Evolutionary conservation across 2,329 filamentous ascomycete genomes (phyloP), one percentile per base, ranked within the genome.

Genomic region (Annulohypoxylon truncatum): DNA sequence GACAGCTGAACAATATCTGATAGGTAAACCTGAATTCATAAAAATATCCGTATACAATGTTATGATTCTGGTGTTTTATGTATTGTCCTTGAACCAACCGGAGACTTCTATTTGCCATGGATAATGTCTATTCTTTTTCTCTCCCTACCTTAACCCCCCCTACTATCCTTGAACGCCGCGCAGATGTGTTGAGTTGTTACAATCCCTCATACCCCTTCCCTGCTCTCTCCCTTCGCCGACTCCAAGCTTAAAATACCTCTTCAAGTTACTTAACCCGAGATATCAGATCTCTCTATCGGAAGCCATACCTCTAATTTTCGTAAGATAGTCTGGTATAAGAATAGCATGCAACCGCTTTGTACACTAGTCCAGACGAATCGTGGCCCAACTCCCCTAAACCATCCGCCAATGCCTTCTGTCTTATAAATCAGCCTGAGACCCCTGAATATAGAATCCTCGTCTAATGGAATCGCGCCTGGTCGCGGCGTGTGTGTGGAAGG

Each of bases 311-410:
- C 91, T 71, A 98, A 85, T 79, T 90, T 88, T 74, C 91, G 90
- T 76, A 98, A 81, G 60, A 98, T 83, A 65, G 90, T 91, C 81
- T 98, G 95, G 79, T 98, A 98, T 78, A 97, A 83, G 73, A 98
- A 94, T 77, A 98, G 84, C 95, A 98, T 98, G 71, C 93, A 97
- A 42, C 94, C 92, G 75, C 92, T 97, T 82, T 99, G 96, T 62
- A 98, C 93, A 75, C 95, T 97, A 20, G 96, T 99, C 96, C 96
- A 99, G 12, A 98, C 93, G 61, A 91, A 91, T 57, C 96, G 88
- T 1, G 96, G 96, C 0, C 95, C 95, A 1, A 99, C 95, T 24
- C 96, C 96, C 62, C 96, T 89, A 80, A 99, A 99, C 90, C 93
- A 96, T 1, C 96, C 96, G 2, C 87, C 87, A 13, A 98, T 73